Evolutionary conservation across 1,284 basidiomycete genomes (phyloP), one percentile per base, ranked within the genome.

Genomic region (Takashimella koratensis): DNA sequence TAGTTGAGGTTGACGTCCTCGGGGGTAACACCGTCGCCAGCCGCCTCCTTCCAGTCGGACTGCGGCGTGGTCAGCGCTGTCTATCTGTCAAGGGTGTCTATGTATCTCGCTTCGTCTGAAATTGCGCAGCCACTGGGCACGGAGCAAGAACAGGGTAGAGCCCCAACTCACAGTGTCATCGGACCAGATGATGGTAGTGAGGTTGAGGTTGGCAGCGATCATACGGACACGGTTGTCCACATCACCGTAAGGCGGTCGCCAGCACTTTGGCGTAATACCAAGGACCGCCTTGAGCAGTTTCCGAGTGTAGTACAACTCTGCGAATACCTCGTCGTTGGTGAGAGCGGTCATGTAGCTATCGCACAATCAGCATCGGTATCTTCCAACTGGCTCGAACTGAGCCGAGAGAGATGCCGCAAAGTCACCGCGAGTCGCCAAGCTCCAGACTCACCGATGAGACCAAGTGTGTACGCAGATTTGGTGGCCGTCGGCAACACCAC

Each of bases 261-360:
- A 80, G 69, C 76, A 78, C 40, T 65, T 68, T 4, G 78, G 76
- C 2, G 80, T 80, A 13, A 81, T 72, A 47, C 80, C 79, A 5
- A 78, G 62, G 46, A 81, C 65, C 24, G 73, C 69, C 67, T 80
- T 79, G 76, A 81, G 80, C 47, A 67, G 69, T 62, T 79, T 71
- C 54, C 73, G 73, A 24, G 79, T 78, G 74, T 81, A 82, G 67
- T 79, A 82, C 21, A 82, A 72, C 67, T 82, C 81, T 41, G 80
- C 79, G 59, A 82, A 81, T 23, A 75, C 79, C 57, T 78, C 70
- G 51, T 80, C 78, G 67, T 78, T 75, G 53, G 73, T 67, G 49
- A 81, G 65, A 12, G 77, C 66, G 5, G 80, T 81, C 77, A 80
- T 78, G 66, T 77, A 77, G 20, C 64, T 62, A 45, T 36, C 3